These are phyloP conservation scores for Heteromeles arbutifolia DNA, from an alignment of 306 rosid genomes.

Conservation along the genomic window DNA sequence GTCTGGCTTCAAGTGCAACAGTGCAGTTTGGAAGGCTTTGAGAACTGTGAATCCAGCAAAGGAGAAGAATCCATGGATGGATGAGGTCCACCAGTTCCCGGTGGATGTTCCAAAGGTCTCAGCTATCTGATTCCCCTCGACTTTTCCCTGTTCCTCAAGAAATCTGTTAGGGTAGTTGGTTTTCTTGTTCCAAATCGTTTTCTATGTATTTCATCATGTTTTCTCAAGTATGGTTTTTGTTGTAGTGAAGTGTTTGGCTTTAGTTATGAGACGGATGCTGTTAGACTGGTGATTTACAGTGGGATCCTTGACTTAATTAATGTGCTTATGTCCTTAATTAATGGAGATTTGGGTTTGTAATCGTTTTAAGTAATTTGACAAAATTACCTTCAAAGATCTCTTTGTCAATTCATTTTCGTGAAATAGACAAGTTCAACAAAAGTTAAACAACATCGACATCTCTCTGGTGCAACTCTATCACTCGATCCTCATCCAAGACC, in stretches of 20 bases:
- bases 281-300: not conserved
- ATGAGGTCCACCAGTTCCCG: constrained; percentile 47
- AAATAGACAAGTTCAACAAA: no score
- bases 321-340: not conserved
- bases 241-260: not conserved
- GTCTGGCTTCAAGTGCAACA: constrained; percentile 58
- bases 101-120: constrained; percentile 48
- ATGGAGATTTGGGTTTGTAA: not conserved
- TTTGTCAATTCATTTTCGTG: no score
- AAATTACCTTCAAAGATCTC: no score
- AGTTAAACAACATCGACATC: no score
- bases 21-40: constrained; percentile 57
- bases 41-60: constrained; percentile 34
- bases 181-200: not conserved
- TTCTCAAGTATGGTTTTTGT: not conserved
- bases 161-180: not conserved
- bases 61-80: constrained; percentile 59
- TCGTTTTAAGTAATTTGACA: no score
- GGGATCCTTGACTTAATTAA: not conserved
- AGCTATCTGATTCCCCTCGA: constrained; percentile 7
- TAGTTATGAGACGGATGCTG: not conserved
- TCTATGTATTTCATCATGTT: not conserved
- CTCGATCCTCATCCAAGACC: no score
- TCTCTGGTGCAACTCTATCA: no score
- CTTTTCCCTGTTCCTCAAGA: not conserved